phyloP scores from a whole-genome alignment of 176 grass and related monocot genomes.

The Bothriochloa decipiens region DNA sequence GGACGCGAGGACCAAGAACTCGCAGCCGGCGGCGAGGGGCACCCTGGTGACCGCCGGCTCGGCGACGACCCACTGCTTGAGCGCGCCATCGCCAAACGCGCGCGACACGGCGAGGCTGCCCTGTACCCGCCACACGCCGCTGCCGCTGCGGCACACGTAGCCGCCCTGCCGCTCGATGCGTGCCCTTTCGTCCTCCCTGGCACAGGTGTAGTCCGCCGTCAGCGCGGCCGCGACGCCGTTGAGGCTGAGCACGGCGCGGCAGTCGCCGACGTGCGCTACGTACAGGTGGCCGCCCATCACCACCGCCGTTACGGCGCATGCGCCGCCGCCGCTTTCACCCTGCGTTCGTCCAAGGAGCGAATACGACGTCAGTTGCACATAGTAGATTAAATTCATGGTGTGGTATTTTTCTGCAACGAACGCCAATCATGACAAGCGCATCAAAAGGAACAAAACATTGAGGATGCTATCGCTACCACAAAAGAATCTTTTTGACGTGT shows the following conservation, averaged over 20 bases:
- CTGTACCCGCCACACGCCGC: slow-evolving; percentile 76
- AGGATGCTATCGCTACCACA: too few species aligned
- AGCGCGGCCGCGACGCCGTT: slow-evolving; percentile 43
- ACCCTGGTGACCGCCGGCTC: slow-evolving; percentile 54
- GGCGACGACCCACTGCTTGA: slow-evolving; percentile 60
- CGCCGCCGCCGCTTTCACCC: slow-evolving; percentile 56
- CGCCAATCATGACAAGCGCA: too few species aligned
- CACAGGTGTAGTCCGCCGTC: slow-evolving; percentile 68
- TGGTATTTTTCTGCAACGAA: too few species aligned
- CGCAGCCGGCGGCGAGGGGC: slow-evolving; percentile 41
- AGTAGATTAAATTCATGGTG: too few species aligned
- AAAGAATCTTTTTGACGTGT: slow-evolving; percentile 32
- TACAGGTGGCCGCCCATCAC: slow-evolving; percentile 60
- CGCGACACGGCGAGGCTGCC: slow-evolving; percentile 75
- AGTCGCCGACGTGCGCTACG: slow-evolving; percentile 78
- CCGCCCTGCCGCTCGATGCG: slow-evolving; percentile 78
- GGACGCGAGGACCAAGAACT: slow-evolving; percentile 85
- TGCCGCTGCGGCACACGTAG: slow-evolving; percentile 62
- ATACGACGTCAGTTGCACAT: too few species aligned
- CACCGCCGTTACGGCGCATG: slow-evolving; percentile 67
- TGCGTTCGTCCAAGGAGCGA: neutral
- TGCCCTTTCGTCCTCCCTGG: slow-evolving; percentile 51
- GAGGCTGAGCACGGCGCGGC: slow-evolving; percentile 61
- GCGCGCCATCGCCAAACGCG: slow-evolving; percentile 51
- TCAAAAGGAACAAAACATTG: too few species aligned